These are phyloP conservation scores for Microcos paniculata DNA, from an alignment of 345 rosid genomes.

Conservation along the genomic window DNA sequence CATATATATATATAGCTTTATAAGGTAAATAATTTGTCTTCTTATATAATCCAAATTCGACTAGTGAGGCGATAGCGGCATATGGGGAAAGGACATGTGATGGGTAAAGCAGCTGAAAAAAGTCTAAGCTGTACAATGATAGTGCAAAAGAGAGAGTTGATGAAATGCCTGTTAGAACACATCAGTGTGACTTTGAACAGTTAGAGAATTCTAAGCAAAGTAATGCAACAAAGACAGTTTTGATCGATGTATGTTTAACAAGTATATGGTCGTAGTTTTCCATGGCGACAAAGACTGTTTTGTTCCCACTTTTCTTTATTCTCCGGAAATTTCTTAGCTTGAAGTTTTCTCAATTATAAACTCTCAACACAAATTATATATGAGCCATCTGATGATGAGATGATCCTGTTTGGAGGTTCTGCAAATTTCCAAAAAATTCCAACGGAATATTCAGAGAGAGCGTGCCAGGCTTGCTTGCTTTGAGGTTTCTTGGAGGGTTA, in stretches of 20 bases:
- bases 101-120: neutral
- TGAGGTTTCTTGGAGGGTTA: no score
- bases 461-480: no score
- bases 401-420: neutral
- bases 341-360: neutral
- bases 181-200: neutral
- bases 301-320: neutral
- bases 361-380: neutral
- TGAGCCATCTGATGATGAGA: neutral
- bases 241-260: no score
- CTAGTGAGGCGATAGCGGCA: neutral
- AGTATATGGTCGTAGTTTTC: neutral
- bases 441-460: no score
- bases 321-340: constrained; percentile 7
- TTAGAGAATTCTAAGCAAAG: neutral
- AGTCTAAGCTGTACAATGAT: neutral
- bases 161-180: neutral
- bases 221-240: neutral
- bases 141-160: neutral
- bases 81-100: neutral
- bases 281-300: neutral
- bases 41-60: neutral
- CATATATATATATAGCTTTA: neutral
- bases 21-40: neutral
- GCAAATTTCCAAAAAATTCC: neutral